Base-by-base conservation (phyloP, 31 red algal species). In the Odonthalia washingtoniensis region DNA sequence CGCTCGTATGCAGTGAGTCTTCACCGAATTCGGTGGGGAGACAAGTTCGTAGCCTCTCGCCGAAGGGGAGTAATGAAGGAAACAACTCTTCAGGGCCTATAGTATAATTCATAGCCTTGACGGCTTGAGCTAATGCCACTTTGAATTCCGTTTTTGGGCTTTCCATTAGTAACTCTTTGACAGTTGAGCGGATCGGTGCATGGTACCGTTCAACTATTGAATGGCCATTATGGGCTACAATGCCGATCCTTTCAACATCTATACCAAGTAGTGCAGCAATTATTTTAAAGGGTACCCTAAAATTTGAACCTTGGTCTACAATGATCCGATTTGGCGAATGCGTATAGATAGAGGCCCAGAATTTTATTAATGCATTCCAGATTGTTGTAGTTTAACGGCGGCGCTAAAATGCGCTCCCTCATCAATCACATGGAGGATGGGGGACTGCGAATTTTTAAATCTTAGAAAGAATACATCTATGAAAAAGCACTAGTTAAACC, bases 271-370 rank as follows among this genome's bases (percentile, higher is more conserved):
- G 42, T 43, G 68, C 26, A 27, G n/a, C 83, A n/a, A 85, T 52
- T 28, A 36, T 14, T 14, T 65, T 52, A 69, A 64, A 87, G 4
- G 30, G 36, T 4, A 61, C 4, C 3, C 60, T 53, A 33, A 77
- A 66, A 68, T 31, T 1, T 76, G 53, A 64, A 17, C 74, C 74
- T 67, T 88, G 74, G 46, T 88, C 85, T 14, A 88, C 74, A 37
- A 88, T 63, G 21, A 80, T 88, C 18, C 85, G 12, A 70, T 77
- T 87, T 26, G 83, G 83, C 21, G n/a, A n/a, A n/a, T n/a, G n/a
- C n/a, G n/a, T n/a, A n/a, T n/a, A n/a, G n/a, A n/a, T n/a, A n/a
- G n/a, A n/a, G n/a, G n/a, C n/a, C n/a, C n/a, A n/a, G n/a, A n/a
- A n/a, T n/a, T n/a, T n/a, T n/a, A n/a, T n/a, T n/a, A n/a, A n/a